Percentiles rank a stretch among this genome's conserved stretches.
These are phyloP conservation scores for Termitomyces sp. DNA, from an alignment of 768 basidiomycete species.

Conservation along the genomic window DNA sequence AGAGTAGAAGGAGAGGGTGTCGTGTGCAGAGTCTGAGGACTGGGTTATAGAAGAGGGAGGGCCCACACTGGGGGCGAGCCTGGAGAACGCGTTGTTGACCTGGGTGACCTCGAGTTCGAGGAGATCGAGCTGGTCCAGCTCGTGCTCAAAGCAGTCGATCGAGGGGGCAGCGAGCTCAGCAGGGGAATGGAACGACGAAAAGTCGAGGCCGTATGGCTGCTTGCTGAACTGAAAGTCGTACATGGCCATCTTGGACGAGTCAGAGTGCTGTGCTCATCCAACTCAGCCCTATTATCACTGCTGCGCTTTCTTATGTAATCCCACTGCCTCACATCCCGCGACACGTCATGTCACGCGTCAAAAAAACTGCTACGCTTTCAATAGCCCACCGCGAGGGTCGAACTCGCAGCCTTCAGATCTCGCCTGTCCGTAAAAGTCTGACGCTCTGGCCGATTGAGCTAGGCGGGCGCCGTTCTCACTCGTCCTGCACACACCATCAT, in stretches of 20 bases:
- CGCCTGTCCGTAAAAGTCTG: slow-evolving; percentile 44
- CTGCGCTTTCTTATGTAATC: slow-evolving; percentile 9
- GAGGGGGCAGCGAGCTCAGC: slow-evolving; percentile 74
- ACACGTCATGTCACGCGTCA: too few relatives aligned
- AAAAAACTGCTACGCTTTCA: not conserved
- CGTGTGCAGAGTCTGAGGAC: slow-evolving; percentile 76
- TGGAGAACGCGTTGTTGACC: slow-evolving; percentile 62
- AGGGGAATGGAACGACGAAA: slow-evolving; percentile 67
- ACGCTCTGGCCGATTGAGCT: slow-evolving; percentile 69
- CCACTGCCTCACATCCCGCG: not conserved
- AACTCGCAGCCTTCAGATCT: slow-evolving; percentile 83
- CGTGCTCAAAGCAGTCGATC: slow-evolving; percentile 81
- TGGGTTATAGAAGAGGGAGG: slow-evolving; percentile 78
- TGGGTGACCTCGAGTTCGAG: slow-evolving; percentile 64
- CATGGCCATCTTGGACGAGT: slow-evolving; percentile 4
- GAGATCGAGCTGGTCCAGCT: slow-evolving; percentile 75
- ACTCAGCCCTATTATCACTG: not conserved
- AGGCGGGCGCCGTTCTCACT: slow-evolving; percentile 39
- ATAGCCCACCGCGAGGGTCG: slow-evolving; percentile 83
- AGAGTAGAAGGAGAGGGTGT: slow-evolving; percentile 64
- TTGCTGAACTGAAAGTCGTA: slow-evolving; percentile 14
- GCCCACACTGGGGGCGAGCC: slow-evolving; percentile 62
- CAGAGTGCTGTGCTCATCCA: not conserved
- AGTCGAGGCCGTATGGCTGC: slow-evolving; percentile 48
- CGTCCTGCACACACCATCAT: not conserved